Evolutionary conservation across 345 rosid genomes (phyloP), one percentile per base, ranked within the genome.

Genomic region (Boechera divaricarpa): DNA sequence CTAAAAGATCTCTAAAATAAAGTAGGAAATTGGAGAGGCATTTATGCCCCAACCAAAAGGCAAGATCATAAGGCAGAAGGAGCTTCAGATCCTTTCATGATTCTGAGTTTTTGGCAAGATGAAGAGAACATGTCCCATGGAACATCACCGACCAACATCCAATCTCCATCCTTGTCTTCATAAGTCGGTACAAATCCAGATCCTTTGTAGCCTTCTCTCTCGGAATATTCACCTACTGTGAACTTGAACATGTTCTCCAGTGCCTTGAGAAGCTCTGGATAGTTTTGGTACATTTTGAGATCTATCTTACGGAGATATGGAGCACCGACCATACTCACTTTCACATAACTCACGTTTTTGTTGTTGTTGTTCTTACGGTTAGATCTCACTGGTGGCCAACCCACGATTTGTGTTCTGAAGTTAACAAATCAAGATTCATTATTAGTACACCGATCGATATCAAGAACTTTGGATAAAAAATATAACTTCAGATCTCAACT

Each of bases 281-380:
- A 90, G 21, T 85, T 87, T n/a, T 80, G 53, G 80, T 86, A 88
- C 66, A 74, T 77, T 57, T 88, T 89, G 26, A 91, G 85, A 71
- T 91, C 89, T 59, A 91, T 85, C 65, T 91, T 91, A 63, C 97
- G 88, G 1, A 91, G 88, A 53, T 88, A 91, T 6, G 97, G 97
- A 13, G 95, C 93, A 39, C 97, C 94, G 54, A 89, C 97, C 97
- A 89, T 88, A 82, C 97, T 91, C 35, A 91, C 94, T 85, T 91
- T 91, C 77, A 91, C 89, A 35, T 82, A 89, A 32, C 87, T 84
- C 78, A 91, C 92, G 24, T 69, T 58, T 9, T 65, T 59, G 68
- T 54, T 77, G 49, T 64, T 70, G 52, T 58, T 71, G 59, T 15
- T 73, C 55, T 79, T 79, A 0, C 77, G 66, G 75, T 83, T 82